These are phyloP conservation scores for Xylaria arbuscula DNA, from an alignment of 2,329 filamentous ascomycete species.

Conservation along the genomic window DNA sequence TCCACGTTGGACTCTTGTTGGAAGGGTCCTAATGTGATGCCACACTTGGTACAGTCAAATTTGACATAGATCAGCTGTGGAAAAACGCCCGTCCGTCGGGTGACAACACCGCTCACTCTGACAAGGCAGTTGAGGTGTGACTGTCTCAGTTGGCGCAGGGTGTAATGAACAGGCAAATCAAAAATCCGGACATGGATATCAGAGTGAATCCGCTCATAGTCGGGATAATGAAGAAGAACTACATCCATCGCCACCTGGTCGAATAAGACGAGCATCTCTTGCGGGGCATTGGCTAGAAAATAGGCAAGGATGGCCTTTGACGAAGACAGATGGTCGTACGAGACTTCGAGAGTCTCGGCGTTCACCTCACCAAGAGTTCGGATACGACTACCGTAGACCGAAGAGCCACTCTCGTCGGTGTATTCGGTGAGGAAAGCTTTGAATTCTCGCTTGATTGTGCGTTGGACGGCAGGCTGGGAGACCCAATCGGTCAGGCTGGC, in stretches of 20 bases:
- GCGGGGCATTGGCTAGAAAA: constrained; percentile 93
- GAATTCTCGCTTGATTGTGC: constrained; percentile 95
- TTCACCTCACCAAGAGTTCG: constrained; percentile 97
- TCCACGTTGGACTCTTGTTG: constrained; percentile 97
- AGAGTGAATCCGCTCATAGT: constrained; percentile 96
- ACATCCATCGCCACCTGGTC: constrained; percentile 98
- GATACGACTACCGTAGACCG: constrained; percentile 94
- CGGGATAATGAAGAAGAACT: constrained; percentile 93
- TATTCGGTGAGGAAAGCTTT: constrained; percentile 97
- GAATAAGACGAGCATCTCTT: constrained; percentile 96
- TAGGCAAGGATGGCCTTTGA: constrained; percentile 95
- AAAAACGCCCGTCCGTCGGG: constrained; percentile 92
- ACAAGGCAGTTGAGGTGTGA: constrained; percentile 96
- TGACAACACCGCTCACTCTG: constrained; percentile 94
- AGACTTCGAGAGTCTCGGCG: constrained; percentile 94
- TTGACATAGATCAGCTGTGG: constrained; percentile 98
- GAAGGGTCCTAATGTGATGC: constrained; percentile 91
- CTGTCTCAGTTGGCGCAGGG: constrained; percentile 92
- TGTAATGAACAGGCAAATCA: constrained; percentile 93
- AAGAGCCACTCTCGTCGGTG: constrained; percentile 87
- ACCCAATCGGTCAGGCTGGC: constrained; percentile 96
- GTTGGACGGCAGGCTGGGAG: constrained; percentile 85
- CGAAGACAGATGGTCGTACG: constrained; percentile 89
- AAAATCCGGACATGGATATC: constrained; percentile 98
- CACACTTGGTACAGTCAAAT: constrained; percentile 95